These are phyloP conservation scores for Trypanosoma avium DNA, from an alignment of 208 protist species.

Conservation along the genomic window DNA sequence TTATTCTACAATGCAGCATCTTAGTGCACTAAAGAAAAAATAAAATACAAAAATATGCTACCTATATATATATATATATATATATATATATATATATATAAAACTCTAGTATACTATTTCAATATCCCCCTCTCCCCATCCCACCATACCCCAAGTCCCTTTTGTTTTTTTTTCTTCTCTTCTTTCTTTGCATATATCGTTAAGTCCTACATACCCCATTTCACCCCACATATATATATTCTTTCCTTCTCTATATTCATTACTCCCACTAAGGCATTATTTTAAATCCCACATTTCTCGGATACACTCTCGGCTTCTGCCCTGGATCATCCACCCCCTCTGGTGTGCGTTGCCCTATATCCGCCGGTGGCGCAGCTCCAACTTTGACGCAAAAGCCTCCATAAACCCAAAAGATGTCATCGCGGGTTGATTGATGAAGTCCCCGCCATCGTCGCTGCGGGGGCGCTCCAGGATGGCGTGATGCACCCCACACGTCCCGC, in stretches of 20 bases:
- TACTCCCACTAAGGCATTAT: slow-evolving; percentile 69
- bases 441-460: slow-evolving; percentile 83
- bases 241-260: neutral
- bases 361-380: slow-evolving; percentile 78
- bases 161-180: neutral
- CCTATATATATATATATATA: no score
- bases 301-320: slow-evolving; percentile 83
- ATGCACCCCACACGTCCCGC: slow-evolving; percentile 88
- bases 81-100: no score
- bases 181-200: neutral
- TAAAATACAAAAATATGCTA: no score
- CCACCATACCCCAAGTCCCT: neutral
- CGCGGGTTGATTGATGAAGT: slow-evolving; percentile 82
- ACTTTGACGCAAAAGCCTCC: slow-evolving; percentile 84
- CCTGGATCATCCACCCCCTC: slow-evolving; percentile 90
- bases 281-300: slow-evolving; percentile 84
- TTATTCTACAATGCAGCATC: no score
- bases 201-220: neutral
- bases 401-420: slow-evolving; percentile 90
- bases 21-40: no score
- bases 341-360: slow-evolving; percentile 80
- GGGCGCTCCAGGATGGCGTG: slow-evolving; percentile 86
- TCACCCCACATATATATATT: neutral
- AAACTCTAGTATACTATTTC: no score
- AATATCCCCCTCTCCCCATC: neutral